phyloP scores from a whole-genome alignment of 768 basidiomycete genomes.

The Infundibulicybe gibba region DNA sequence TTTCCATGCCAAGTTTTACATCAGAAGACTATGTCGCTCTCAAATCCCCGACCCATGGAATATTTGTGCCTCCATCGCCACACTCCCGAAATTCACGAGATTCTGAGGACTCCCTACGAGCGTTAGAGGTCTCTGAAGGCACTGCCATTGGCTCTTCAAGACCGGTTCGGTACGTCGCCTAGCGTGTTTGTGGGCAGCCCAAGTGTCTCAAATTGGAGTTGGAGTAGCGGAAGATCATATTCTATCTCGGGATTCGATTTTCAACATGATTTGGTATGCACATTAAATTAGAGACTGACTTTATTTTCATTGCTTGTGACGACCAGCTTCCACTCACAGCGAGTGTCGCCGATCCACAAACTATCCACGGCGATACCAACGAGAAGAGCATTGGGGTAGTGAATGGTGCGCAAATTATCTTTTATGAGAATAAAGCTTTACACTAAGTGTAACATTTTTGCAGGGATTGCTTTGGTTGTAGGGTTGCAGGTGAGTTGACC shows the following conservation, averaged over 20 bases:
- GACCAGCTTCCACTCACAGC: conserved; percentile 64
- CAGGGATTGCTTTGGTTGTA: conserved; percentile 84
- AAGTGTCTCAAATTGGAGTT: background rate
- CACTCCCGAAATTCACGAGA: conserved; percentile 46
- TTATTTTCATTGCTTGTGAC: background rate
- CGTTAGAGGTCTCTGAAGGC: conserved; percentile 71
- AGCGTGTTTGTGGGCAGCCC: background rate
- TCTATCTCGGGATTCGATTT: conserved; percentile 80
- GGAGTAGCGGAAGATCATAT: conserved; percentile 48
- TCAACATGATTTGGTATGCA: conserved; percentile 54
- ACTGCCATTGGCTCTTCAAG: conserved; percentile 26
- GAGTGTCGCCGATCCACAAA: conserved; percentile 70
- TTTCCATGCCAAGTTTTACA: conserved; percentile 34
- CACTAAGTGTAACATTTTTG: background rate
- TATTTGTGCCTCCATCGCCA: conserved; percentile 33
- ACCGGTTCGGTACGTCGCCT: conserved; percentile 28
- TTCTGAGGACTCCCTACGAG: conserved; percentile 73
- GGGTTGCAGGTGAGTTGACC: conserved; percentile 67
- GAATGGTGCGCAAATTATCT: conserved; percentile 53
- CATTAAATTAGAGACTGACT: too few species aligned
- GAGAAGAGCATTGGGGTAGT: conserved; percentile 77
- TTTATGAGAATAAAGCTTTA: background rate
- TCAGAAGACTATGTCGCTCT: conserved; percentile 42
- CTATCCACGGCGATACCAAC: conserved; percentile 36
- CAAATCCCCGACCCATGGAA: conserved; percentile 33